phyloP scores from a whole-genome alignment of 257 asterid species.

The Phtheirospermum japonicum region DNA sequence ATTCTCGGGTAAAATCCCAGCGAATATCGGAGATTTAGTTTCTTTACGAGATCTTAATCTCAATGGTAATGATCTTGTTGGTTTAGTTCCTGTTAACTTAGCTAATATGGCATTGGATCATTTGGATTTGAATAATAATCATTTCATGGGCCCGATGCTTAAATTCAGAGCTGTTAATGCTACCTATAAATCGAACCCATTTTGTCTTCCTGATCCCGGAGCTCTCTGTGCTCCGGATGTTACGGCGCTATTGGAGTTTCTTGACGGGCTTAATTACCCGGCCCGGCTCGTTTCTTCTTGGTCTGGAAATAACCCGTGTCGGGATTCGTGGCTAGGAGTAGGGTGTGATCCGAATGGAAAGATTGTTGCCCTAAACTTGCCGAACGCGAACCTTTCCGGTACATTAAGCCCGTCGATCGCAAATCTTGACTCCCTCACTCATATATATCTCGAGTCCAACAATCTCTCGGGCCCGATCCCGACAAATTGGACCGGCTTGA shows the following conservation, averaged over 20 bases:
- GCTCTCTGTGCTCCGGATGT: constrained; percentile 58
- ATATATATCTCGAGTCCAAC: constrained; percentile 51
- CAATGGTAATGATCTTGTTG: constrained; percentile 72
- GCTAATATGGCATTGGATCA: constrained; percentile 41
- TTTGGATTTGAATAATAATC: constrained; percentile 77
- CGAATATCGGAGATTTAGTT: constrained; percentile 49
- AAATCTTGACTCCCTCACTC: constrained; percentile 56
- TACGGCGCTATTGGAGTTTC: constrained; percentile 67
- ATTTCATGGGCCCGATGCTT: constrained; percentile 76
- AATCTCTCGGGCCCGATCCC: constrained; percentile 67
- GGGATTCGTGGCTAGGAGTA: constrained; percentile 62
- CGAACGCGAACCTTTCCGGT: constrained; percentile 62
- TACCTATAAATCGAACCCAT: constrained; percentile 50
- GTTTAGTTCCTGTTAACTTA: constrained; percentile 62
- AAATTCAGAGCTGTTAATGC: constrained; percentile 55
- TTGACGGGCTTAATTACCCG: constrained; percentile 73
- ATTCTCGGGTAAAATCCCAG: constrained; percentile 78
- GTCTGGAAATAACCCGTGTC: constrained; percentile 75
- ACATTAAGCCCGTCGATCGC: constrained; percentile 63
- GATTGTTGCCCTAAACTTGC: constrained; percentile 52
- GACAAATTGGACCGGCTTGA: constrained; percentile 53
- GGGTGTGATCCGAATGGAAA: constrained; percentile 49
- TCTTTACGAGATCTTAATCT: constrained; percentile 57
- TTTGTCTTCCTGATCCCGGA: constrained; percentile 54
- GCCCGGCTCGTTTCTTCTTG: constrained; percentile 64